Evolutionary conservation across 257 asterid genomes (phyloP), one percentile per base, ranked within the genome.

Genomic region (Ballota nigra): DNA sequence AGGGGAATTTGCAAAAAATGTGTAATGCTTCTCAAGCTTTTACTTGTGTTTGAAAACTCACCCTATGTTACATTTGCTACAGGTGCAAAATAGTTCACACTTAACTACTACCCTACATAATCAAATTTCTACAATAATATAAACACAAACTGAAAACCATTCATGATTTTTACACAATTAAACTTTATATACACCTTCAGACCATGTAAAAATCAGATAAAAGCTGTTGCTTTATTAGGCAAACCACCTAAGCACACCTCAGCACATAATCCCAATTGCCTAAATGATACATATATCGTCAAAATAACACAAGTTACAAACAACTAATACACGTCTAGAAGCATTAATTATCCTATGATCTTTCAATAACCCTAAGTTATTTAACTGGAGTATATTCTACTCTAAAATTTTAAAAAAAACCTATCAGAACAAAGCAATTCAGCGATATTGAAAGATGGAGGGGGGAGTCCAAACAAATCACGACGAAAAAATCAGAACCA

Each of bases 301-400:
- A 76, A 28, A 55, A 13, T 24, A 3, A 49, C 64, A 61, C 40
- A 49, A 15, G 47, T 4, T n/a, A 20, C 15, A 28, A 41, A 24
- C 24, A 49, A n/a, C 0, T 26, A 59, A 23, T 1, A 26, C 29
- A 26, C 7, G 23, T 19, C 31, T 29, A 16, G 8, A 70, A 3
- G 11, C 34, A 23, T 22, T 16, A 2, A 29, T 3, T 11, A 15
- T 31, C 63, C 56, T 28, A 23, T 9, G 22, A 70, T 29, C 36
- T 64, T 23, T 62, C 59, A 66, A 43, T 57, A 74, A 59, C 74
- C 77, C 76, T 55, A 76, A 70, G 20, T 68, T 43, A 56, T 8
- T 15, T 40, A 56, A 71, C 33, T 16, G 26, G 10, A 57, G 15
- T 56, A 41, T 41, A 43, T 49, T 61, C 73, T 57, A 41, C 77